phyloP scores from a whole-genome alignment of 1,284 basidiomycete species.

The Fomitopsis pinicola region DNA sequence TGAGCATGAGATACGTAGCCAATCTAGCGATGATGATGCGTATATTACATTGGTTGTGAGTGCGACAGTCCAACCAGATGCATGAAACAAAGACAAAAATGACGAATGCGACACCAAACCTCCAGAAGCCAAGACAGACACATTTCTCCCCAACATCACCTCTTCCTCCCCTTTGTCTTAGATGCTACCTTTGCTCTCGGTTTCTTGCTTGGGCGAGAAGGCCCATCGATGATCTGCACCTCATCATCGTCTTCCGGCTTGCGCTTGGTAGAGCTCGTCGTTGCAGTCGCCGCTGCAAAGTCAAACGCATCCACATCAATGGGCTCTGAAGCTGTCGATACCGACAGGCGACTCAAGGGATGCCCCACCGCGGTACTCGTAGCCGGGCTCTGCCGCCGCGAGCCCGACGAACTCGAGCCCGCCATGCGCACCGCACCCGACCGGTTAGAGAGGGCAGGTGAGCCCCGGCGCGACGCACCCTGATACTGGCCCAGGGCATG shows the following conservation, averaged over 20 bases:
- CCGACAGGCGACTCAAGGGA: slow-evolving; percentile 30
- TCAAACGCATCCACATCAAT: slow-evolving; percentile 30
- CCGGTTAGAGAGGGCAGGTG: slow-evolving; percentile 29
- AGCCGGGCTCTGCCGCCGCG: slow-evolving; percentile 26
- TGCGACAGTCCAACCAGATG: too few species aligned
- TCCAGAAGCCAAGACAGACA: too few species aligned
- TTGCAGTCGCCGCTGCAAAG: slow-evolving; percentile 6
- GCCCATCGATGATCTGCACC: slow-evolving; percentile 50
- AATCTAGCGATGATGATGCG: too few species aligned
- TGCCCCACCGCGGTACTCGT: slow-evolving; percentile 14
- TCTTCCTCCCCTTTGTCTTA: slow-evolving; percentile 25
- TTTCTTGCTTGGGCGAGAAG: slow-evolving; percentile 31
- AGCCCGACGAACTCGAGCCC: slow-evolving; percentile 16
- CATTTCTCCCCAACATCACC: background rate
- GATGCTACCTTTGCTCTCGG: slow-evolving; percentile 34
- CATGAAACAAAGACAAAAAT: too few species aligned
- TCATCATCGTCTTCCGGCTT: slow-evolving; percentile 52
- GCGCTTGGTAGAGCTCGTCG: slow-evolving; percentile 36
- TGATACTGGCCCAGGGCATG: background rate
- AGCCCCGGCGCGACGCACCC: slow-evolving; percentile 21
- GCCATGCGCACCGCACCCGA: slow-evolving; percentile 18
- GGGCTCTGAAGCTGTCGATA: slow-evolving; percentile 26
- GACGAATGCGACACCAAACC: too few species aligned
- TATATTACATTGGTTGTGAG: too few species aligned
- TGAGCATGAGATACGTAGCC: too few species aligned